Conservation (phyloP, 1,284 basidiomycete genomes). For the Xerocomus amazonicus region DNA sequence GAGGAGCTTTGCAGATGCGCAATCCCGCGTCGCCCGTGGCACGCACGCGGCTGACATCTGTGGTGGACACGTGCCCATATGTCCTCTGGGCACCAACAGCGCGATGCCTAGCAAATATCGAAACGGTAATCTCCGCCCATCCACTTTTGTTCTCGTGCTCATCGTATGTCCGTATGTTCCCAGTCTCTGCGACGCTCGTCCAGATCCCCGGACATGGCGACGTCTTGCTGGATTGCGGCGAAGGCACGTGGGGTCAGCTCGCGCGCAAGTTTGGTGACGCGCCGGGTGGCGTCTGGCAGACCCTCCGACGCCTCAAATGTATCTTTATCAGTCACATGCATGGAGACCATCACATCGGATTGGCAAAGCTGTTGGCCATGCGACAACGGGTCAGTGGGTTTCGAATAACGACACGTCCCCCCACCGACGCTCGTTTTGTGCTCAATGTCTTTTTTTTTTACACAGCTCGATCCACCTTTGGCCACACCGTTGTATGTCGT, state of each 20-base stretch:
- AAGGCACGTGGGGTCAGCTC: slow-evolving; percentile 91
- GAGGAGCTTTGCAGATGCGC: slow-evolving; percentile 36
- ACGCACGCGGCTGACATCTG: slow-evolving; percentile 25
- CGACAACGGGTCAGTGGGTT: slow-evolving; percentile 57
- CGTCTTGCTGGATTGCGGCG: slow-evolving; percentile 86
- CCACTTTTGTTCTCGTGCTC: slow-evolving; percentile 1
- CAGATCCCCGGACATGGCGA: slow-evolving; percentile 65
- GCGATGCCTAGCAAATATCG: slow-evolving; percentile 81
- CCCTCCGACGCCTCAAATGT: slow-evolving; percentile 70
- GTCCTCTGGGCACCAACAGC: slow-evolving; percentile 87
- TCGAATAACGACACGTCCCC: no score
- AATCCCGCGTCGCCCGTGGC: slow-evolving; percentile 15
- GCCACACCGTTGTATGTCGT: slow-evolving; percentile 69
- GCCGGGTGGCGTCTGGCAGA: slow-evolving; percentile 46
- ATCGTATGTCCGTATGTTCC: no score
- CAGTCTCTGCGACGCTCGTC: slow-evolving; percentile 77
- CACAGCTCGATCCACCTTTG: slow-evolving; percentile 57
- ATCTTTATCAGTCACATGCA: slow-evolving; percentile 91
- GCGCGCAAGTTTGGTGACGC: slow-evolving; percentile 72
- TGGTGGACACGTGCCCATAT: slow-evolving; percentile 67
- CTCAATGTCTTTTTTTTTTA: not conserved
- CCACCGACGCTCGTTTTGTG: no score
- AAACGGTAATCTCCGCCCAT: slow-evolving; percentile 57
- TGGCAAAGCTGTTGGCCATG: slow-evolving; percentile 71
- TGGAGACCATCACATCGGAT: slow-evolving; percentile 89